Percentiles rank a stretch among this genome's conserved stretches.
phyloP scores from a whole-genome alignment of 2,329 filamentous ascomycete genomes.

The Talaromyces verruculosus region DNA sequence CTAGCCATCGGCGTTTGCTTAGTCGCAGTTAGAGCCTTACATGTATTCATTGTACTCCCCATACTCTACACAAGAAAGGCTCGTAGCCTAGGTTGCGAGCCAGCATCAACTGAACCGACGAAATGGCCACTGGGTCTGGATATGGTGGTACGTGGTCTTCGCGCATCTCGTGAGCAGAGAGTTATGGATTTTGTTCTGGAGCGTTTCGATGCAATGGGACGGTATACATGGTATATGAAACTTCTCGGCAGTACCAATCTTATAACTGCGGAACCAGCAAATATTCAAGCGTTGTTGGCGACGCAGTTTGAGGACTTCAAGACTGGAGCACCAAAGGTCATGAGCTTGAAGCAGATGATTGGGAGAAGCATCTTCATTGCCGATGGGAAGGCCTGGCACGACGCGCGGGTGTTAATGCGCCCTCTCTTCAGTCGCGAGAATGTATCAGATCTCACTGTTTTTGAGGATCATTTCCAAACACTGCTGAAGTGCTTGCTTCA shows the following conservation, averaged over 20 bases:
- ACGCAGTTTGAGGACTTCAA: slow-evolving; percentile 42
- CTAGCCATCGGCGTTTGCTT: background rate
- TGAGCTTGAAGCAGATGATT: slow-evolving; percentile 54
- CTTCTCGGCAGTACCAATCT: background rate
- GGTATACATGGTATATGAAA: slow-evolving; percentile 1
- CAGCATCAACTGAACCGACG: background rate
- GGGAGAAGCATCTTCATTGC: slow-evolving; percentile 71
- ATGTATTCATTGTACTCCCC: background rate
- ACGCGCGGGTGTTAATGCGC: slow-evolving; percentile 75
- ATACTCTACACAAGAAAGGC: slow-evolving; percentile 2
- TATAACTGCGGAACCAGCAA: slow-evolving; percentile 19
- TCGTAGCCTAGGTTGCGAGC: slow-evolving; percentile 8
- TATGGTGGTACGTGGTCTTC: background rate
- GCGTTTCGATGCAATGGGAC: slow-evolving; percentile 2
- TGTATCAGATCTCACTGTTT: slow-evolving; percentile 74
- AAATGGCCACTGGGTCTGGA: slow-evolving; percentile 13
- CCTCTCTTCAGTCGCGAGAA: slow-evolving; percentile 86
- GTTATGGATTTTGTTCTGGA: slow-evolving; percentile 10
- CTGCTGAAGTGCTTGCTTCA: slow-evolving; percentile 65
- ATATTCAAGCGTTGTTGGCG: slow-evolving; percentile 13
- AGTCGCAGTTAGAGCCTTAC: background rate
- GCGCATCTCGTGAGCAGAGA: slow-evolving; percentile 3
- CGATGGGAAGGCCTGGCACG: slow-evolving; percentile 76
- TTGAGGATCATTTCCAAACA: slow-evolving; percentile 69
- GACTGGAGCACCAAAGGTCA: slow-evolving; percentile 69